These are phyloP conservation scores for Pyrus bretschneideri DNA, from an alignment of 306 rosid genomes.

Conservation along the genomic window DNA sequence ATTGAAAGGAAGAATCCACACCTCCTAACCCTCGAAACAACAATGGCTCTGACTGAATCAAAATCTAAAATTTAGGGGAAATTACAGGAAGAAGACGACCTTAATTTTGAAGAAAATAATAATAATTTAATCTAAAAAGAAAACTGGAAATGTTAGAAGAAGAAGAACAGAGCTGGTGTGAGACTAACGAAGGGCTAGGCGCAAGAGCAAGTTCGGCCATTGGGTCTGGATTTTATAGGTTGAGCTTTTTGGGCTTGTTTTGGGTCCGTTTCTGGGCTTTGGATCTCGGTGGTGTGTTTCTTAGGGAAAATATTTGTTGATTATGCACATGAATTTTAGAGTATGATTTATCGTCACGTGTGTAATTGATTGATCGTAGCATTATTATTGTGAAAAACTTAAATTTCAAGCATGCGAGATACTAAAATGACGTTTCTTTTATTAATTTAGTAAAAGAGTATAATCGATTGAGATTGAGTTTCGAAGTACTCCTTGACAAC, in stretches of 20 bases:
- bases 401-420: no score
- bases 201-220: slow-evolving; percentile 19
- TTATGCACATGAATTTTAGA: no score
- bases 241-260: neutral
- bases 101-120: neutral
- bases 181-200: slow-evolving; percentile 45
- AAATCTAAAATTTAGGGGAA: slow-evolving; percentile 11
- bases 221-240: slow-evolving; percentile 19
- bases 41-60: slow-evolving; percentile 37
- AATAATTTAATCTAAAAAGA: slow-evolving; percentile 3
- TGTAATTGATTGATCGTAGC: no score
- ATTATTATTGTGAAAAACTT: no score
- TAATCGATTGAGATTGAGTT: no score
- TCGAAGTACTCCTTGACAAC: no score
- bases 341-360: no score
- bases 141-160: neutral
- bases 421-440: no score
- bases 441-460: no score
- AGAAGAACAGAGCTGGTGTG: slow-evolving; percentile 25
- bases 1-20: slow-evolving; percentile 44
- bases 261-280: neutral
- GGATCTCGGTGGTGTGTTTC: neutral
- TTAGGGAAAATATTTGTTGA: no score
- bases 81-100: slow-evolving; percentile 6
- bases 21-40: slow-evolving; percentile 56